Base-by-base conservation (phyloP, 495 filamentous ascomycete species). In the Penicillium ucsense region DNA sequence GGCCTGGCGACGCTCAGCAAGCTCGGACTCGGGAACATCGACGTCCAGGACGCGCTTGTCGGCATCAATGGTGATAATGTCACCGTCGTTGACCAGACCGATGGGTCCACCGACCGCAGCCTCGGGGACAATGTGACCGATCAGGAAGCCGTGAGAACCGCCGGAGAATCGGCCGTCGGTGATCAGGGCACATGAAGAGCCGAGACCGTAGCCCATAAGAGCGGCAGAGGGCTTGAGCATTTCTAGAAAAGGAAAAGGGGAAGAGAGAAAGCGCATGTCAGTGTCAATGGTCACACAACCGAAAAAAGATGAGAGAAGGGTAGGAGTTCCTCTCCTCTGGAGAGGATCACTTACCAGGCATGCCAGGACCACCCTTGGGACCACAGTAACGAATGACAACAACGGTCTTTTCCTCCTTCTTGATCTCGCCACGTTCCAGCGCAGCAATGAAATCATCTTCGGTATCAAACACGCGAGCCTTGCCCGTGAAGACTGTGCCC, bases 321-420 rank as follows among this genome's bases (percentile, higher is more conserved):
- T 20, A 20, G 20, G 20, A 20, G 20, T 20, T 20, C 20, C 20
- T 20, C 20, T 20, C 20, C 20, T 20, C 20, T 20, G 10, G 11
- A 10, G 28, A 29, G 4, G 1, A 30, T 31, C 35, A 43, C 86
- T 7, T 59, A 69, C 66, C 64, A 51, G 92, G 92, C 92, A 98
- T 98, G 32, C 92, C 92, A 4, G 92, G 92, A 0, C 90, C 92
- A 59, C 92, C 92, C 64, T 88, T 89, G 31, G 92, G 92, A 0
- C 92, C 92, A 58, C 91, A 88, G 74, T 98, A 96, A 41, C 92
- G 87, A 72, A 98, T 97, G 41, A 97, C 82, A 40, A 96, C 91
- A 31, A 98, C 94, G 0, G 87, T 94, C 74, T 96, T 97, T 67
- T 98, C 91, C 50, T 89, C 91, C 75, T 94, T 91, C 72, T 86